Evolutionary conservation across 495 filamentous ascomycete genomes (phyloP), one percentile per base, ranked within the genome.

Genomic region (Emericellopsis terricola): DNA sequence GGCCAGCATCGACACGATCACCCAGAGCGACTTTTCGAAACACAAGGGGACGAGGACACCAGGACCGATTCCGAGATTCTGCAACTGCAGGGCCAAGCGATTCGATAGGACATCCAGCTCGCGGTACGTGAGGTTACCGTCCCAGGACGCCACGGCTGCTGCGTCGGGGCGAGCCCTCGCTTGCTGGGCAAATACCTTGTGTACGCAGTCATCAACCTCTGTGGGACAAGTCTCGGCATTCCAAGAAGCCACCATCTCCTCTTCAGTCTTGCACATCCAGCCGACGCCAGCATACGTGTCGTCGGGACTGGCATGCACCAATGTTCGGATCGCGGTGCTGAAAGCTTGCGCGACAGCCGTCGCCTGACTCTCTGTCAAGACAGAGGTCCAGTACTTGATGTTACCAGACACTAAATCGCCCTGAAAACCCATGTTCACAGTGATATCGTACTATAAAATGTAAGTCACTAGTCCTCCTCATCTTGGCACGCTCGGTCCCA

Each of bases 41-140:
- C 33, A 35, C 23, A 35, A 9, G 6, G 17, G 19, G 10, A 35
- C 21, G 1, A 23, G 23, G 4, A 11, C 11, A 17, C 27, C 33
- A 3, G 33, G 33, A 8, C 33, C 33, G 24, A 26, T 23, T 8
- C 33, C 33, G 3, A 55, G 47, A 2, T 20, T 35, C 19, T 49
- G 41, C 7, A 71, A 44, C 29, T 59, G 44, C 8, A 29, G 45
- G 2, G 62, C 62, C 15, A 75, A 37, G 8, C 37, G 43, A 39
- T 31, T 49, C 8, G 46, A 31, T 2, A 43, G 26, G 6, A 20
- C 9, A 19, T 68, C 51, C 32, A 76, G 41, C 35, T 73, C 53
- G 1, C 31, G 36, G 38, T 60, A 76, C 0, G 61, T 60, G 33
- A 76, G 44, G 19, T 41, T 57, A n/a, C 62, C 68, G 52, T 76